A percentile compares a stretch with the other conserved stretches of the same genome.
phyloP scores from a whole-genome alignment of 1,284 basidiomycete genomes.

The Pyrrhoderma noxium region DNA sequence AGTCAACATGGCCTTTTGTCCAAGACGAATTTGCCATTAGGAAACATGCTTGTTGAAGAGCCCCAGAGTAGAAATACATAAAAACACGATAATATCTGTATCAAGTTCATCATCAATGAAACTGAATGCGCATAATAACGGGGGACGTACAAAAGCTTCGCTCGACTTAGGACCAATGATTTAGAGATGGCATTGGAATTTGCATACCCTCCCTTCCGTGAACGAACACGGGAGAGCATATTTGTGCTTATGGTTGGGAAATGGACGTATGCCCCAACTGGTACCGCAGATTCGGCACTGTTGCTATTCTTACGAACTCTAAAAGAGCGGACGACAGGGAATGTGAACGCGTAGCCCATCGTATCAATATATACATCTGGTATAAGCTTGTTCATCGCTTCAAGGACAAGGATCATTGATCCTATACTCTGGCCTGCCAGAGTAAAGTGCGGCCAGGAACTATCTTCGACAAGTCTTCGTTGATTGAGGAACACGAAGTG shows the following conservation, averaged over 20 bases:
- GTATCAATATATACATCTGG: slow-evolving; percentile 95
- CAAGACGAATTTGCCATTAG: slow-evolving; percentile 94
- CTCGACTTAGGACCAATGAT: slow-evolving; percentile 49
- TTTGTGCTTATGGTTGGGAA: slow-evolving; percentile 95
- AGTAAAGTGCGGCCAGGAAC: slow-evolving; percentile 83
- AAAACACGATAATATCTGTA: slow-evolving; percentile 84
- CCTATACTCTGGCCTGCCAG: slow-evolving; percentile 89
- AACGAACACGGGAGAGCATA: slow-evolving; percentile 81
- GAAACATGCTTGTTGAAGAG: slow-evolving; percentile 71
- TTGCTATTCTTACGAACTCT: not conserved
- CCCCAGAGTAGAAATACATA: slow-evolving; percentile 75
- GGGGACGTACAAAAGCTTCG: slow-evolving; percentile 66
- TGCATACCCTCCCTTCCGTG: slow-evolving; percentile 56
- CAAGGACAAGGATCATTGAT: slow-evolving; percentile 75
- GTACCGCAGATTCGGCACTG: slow-evolving; percentile 37
- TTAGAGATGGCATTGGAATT: slow-evolving; percentile 58
- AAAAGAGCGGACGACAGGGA: slow-evolving; percentile 54
- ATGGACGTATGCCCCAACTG: slow-evolving; percentile 89
- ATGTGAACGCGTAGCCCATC: slow-evolving; percentile 97
- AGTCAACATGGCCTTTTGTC: slow-evolving; percentile 83
- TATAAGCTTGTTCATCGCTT: slow-evolving; percentile 68
- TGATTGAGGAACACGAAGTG: slow-evolving; percentile 75
- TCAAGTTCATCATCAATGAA: not conserved
- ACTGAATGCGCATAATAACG: not conserved
- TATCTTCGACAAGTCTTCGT: slow-evolving; percentile 73